Evolutionary conservation across 2,329 filamentous ascomycete genomes (phyloP).

Genomic region (Pseudogymnoascus verrucosus): DNA sequence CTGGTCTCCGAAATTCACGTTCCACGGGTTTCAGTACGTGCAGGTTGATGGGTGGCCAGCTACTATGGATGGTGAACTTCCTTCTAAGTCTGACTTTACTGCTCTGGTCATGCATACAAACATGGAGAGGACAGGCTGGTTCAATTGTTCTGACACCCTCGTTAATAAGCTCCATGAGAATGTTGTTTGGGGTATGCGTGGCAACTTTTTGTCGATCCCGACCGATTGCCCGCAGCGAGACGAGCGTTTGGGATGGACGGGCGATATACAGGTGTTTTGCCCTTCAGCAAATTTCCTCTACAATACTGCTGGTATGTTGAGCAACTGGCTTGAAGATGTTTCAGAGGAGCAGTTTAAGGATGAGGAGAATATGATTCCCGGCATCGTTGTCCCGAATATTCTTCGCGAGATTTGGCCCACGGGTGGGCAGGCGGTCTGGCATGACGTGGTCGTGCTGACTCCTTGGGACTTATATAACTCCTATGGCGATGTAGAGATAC

Average conservation of each 20-base stretch:
- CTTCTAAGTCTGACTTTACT: neutral
- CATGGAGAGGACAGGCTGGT: constrained; percentile 28
- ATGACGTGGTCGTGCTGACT: constrained; percentile 34
- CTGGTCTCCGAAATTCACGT: constrained; percentile 32
- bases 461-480: constrained; percentile 36
- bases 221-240: constrained; percentile 43
- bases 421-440: constrained; percentile 30
- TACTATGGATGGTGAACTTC: neutral
- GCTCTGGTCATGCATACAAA: neutral
- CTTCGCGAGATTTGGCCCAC: constrained; percentile 15
- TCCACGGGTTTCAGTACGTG: constrained; percentile 38
- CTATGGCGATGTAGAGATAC: constrained; percentile 31
- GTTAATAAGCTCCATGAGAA: constrained; percentile 39
- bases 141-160: constrained; percentile 32
- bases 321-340: constrained; percentile 34
- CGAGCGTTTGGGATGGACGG: constrained; percentile 42
- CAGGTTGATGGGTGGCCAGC: constrained; percentile 31
- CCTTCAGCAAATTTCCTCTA: constrained; percentile 38
- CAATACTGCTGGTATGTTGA: constrained; percentile 31
- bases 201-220: constrained; percentile 38
- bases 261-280: constrained; percentile 38
- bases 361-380: constrained; percentile 11
- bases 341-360: neutral
- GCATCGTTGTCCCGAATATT: constrained; percentile 18
- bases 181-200: constrained; percentile 38